Evolutionary conservation across 148 eudicot species (phyloP), one percentile per base, ranked within the genome.

Genomic region (Polygonum maritimum): DNA sequence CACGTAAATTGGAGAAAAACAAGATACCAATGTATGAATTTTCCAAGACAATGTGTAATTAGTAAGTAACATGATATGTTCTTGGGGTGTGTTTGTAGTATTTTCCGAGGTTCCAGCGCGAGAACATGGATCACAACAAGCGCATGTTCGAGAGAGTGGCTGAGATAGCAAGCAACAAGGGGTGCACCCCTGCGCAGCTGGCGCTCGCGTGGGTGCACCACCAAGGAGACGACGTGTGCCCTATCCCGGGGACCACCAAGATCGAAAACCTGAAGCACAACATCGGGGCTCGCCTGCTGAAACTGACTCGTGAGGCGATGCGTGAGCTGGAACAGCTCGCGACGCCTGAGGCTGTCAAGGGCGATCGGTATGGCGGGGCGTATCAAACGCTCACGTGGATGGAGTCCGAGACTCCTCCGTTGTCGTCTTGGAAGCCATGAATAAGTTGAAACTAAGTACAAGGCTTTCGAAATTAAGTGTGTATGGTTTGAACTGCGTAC

Each of bases 151-250:
- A 83, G 47, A 76, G 76, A 36, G 85, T 85, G 7, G 77, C 57
- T 48, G 82, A 75, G 48, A 77, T 85, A 21, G 88, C 88, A 2
- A 5, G 79, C 4, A 73, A 67, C 49, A 85, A 83, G 75, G 84
- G 84, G 5, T 85, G 84, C 80, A 85, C 88, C 63, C 82, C 84
- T 2, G 86, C 79, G 15, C 88, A 85, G 31, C 79, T 85, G 62
- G 88, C 86, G 2, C 82, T 86, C 11, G 88, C 88, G 0, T 85
- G 88, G 88, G 84, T 85, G 11, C 86, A 83, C n/a, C 83, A 85
- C 77, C 88, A 81, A 19, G 86, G 86, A 33, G 79, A 77, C 0
- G 84, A 85, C 21, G 85, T 85, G 16, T 81, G 82, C 35, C 86
- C 86, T 5, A 83, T 86, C 16, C 88, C 88, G 1, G 86, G 88